Evolutionary conservation across 345 rosid species (phyloP).

Genomic region (Melaleuca alternifolia): DNA sequence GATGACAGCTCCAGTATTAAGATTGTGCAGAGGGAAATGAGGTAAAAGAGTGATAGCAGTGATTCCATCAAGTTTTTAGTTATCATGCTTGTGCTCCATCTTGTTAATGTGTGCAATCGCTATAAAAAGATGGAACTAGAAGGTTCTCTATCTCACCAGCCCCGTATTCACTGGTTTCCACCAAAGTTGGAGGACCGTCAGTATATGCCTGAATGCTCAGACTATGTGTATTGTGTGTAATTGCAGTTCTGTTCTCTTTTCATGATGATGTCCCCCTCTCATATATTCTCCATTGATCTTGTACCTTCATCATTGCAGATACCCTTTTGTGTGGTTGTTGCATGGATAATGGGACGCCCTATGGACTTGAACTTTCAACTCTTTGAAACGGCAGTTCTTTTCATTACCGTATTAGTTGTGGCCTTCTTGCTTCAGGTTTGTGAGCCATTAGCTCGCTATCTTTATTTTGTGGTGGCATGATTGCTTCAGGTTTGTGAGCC

Average conservation of each 20-base stretch:
- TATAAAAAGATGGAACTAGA: neutral
- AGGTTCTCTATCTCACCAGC: neutral
- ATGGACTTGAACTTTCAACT: slow-evolving; percentile 86
- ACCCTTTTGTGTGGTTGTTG: slow-evolving; percentile 71
- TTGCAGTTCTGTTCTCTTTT: neutral
- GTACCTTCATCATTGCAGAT: slow-evolving; percentile 25
- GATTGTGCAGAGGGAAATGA: neutral
- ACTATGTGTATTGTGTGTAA: neutral
- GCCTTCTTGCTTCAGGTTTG: slow-evolving; percentile 82
- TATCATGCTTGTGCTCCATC: neutral
- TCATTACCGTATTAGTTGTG: slow-evolving; percentile 66
- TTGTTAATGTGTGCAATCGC: neutral
- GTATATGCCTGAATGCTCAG: neutral
- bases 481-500: slow-evolving; percentile 40
- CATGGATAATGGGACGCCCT: slow-evolving; percentile 68
- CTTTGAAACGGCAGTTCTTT: slow-evolving; percentile 79
- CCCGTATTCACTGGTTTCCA: neutral
- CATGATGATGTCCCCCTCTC: neutral
- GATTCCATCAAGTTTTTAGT: neutral
- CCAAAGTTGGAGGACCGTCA: neutral
- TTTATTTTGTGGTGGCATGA: neutral
- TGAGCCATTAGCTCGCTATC: neutral
- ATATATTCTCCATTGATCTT: neutral
- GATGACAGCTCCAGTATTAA: neutral
- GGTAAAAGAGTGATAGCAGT: neutral